Evolutionary conservation across 805 yeast species (phyloP).

Genomic region (Candida endomychidarum): DNA sequence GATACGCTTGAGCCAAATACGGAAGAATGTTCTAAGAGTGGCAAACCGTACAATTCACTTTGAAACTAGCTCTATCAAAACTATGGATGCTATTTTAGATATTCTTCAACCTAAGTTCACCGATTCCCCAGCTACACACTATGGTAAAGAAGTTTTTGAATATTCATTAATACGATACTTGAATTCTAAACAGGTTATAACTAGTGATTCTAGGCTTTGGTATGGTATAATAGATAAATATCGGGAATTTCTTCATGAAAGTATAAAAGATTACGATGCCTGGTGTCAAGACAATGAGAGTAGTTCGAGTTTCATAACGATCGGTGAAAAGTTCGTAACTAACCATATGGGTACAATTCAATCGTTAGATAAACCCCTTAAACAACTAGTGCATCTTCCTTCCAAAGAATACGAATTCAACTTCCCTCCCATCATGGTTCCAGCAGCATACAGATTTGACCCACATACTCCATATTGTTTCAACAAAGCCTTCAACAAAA

Average conservation of each 20-base stretch:
- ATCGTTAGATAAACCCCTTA: conserved; percentile 13
- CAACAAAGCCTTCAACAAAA: conserved; percentile 10
- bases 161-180: conserved; percentile 14
- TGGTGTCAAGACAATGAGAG: background rate
- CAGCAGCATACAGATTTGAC: conserved; percentile 10
- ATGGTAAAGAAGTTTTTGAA: conserved; percentile 18
- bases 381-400: conserved; percentile 6
- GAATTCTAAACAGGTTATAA: conserved; percentile 15
- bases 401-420: conserved; percentile 4
- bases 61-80: conserved; percentile 14
- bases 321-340: conserved; percentile 10
- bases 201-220: conserved; percentile 12
- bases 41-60: conserved; percentile 4
- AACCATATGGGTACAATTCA: conserved; percentile 13
- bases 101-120: conserved; percentile 11
- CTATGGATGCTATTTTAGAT: conserved; percentile 18
- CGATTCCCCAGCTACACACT: conserved; percentile 1
- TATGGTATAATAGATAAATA: conserved; percentile 9
- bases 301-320: background rate
- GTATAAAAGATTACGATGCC: conserved; percentile 9
- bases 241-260: conserved; percentile 8
- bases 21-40: background rate
- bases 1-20: background rate
- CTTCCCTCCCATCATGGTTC: conserved; percentile 15
- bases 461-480: conserved; percentile 11